Evolutionary conservation across 2,329 filamentous ascomycete genomes (phyloP).

Genomic region (Colletotrichum paranaense): DNA sequence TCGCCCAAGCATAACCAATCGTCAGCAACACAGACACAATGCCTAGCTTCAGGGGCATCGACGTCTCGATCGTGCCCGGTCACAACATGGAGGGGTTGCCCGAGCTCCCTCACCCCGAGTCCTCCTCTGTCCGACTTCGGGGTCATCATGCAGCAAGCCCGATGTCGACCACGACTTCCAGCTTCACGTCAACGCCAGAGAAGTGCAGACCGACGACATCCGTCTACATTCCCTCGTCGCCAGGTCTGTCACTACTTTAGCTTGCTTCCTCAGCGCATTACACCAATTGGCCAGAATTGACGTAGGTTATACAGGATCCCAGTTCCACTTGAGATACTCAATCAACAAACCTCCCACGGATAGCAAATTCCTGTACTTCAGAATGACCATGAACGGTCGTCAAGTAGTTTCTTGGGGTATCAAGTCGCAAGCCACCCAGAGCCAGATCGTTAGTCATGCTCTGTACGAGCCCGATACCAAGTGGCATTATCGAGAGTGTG

Average conservation of each 20-base stretch:
- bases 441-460: constrained; percentile 56
- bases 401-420: constrained; percentile 65
- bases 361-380: constrained; percentile 62
- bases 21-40: constrained; percentile 44
- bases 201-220: constrained; percentile 57
- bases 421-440: constrained; percentile 47
- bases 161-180: background rate
- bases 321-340: constrained; percentile 64
- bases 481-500: constrained; percentile 53
- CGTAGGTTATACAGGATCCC: constrained; percentile 51
- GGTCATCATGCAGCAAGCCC: constrained; percentile 23
- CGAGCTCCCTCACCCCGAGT: constrained; percentile 67
- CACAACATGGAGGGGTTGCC: constrained; percentile 52
- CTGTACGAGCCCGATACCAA: constrained; percentile 60
- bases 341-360: constrained; percentile 48
- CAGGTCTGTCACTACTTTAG: constrained; percentile 52
- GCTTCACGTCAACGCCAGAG: constrained; percentile 41
- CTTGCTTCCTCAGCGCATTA: background rate
- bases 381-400: constrained; percentile 65
- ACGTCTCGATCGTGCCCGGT: constrained; percentile 55
- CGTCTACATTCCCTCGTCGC: constrained; percentile 67
- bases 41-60: constrained; percentile 62
- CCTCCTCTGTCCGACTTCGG: constrained; percentile 53
- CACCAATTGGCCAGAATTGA: background rate
- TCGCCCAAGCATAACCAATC: background rate